Evolutionary conservation across 2,329 filamentous ascomycete genomes (phyloP), one percentile per base, ranked within the genome.

Genomic region (Colletotrichum agaves): DNA sequence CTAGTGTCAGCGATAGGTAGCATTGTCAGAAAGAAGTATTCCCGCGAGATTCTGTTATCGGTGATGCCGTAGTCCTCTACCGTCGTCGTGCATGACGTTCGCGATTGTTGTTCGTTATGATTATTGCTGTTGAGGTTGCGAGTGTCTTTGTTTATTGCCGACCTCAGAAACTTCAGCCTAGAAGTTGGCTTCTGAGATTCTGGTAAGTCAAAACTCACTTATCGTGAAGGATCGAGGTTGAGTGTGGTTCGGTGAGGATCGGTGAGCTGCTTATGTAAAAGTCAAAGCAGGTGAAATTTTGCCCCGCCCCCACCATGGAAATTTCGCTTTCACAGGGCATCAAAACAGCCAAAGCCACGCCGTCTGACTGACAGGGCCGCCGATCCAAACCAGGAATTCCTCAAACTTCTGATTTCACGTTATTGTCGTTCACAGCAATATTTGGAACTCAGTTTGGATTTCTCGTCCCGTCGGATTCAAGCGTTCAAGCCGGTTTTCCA

Each of bases 281-380:
- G 37, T 46, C 23, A 61, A 43, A 27, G 57, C 13, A 31, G 65
- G 59, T 69, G 58, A 69, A 70, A 63, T 63, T 55, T 63, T 70
- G 69, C 70, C 70, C 70, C 69, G 70, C 70, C 68, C 70, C 70
- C 70, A 70, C 70, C 65, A 71, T 70, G 57, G 65, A 63, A 63
- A 66, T 70, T 70, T 70, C 62, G 41, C 69, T 62, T 61, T 56
- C 63, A 49, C 63, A 59, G 56, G 66, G 62, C 61, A 49, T 23
- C 53, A 60, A 66, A 44, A 52, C 37, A 63, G 17, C n/a, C 44
- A 12, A 53, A 67, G 11, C 31, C 11, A 33, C 58, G 35, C 53
- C 31, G 37, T n/a, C 44, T 60, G 64, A 59, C 43, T 67, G 61
- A 67, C 61, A 17, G 21, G 11, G 10, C 41, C 27, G 17, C 13